These are phyloP conservation scores for Onygenales sp. DNA, from an alignment of 2,329 filamentous ascomycete genomes.

Conservation along the genomic window DNA sequence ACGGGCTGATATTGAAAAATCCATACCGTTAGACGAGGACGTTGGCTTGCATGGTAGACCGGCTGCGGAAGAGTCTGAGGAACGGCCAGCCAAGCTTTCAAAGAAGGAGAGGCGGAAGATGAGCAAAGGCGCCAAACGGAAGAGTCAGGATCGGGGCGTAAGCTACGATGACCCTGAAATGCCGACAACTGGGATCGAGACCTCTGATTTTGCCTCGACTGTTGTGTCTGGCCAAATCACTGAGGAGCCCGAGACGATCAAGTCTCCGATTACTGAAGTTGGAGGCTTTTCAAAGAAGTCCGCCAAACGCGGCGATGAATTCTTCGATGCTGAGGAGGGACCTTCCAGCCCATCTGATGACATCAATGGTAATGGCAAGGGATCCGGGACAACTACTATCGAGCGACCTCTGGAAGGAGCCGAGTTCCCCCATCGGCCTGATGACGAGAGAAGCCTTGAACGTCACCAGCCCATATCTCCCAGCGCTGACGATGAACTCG, in stretches of 20 bases:
- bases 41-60: not conserved
- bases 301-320: not conserved
- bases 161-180: not conserved
- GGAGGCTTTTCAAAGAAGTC: not conserved
- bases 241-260: not conserved
- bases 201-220: not conserved
- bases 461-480: not conserved
- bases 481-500: not conserved
- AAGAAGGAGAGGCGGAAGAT: conserved; percentile 22
- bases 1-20: not conserved
- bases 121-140: conserved; percentile 32
- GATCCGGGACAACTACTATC: too few species aligned
- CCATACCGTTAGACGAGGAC: conserved; percentile 14
- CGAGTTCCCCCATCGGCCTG: not conserved
- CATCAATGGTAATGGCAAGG: not conserved
- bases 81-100: conserved; percentile 1
- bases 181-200: not conserved
- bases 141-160: conserved; percentile 18
- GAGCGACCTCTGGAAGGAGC: not conserved
- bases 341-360: conserved; percentile 3
- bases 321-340: conserved; percentile 9
- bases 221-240: not conserved
- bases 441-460: not conserved
- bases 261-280: not conserved
- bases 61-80: not conserved